Base-by-base conservation (phyloP, 164 flowering plant species). In the Malania oleifera region DNA sequence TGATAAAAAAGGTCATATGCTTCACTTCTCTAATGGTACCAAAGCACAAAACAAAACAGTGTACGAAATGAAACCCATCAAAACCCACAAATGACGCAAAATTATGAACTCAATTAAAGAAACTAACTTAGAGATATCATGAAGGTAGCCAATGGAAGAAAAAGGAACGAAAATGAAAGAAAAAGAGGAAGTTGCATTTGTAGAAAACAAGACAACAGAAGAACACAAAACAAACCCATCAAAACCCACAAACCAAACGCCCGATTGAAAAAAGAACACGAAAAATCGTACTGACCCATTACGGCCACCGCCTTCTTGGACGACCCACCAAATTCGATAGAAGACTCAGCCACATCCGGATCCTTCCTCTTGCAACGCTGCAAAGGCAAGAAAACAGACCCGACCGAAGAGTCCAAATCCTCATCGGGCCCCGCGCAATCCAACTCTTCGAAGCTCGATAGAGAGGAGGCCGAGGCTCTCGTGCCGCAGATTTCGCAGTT, bases 341-440 rank as follows among this genome's bases (percentile, higher is more conserved):
- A 44, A 60, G 52, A 67, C 22, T 35, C 68, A 14, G 28, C 52
- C 0, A 59, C 57, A 28, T 75, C 76, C 45, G 14, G 45, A 48
- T 11, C 53, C 77, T 75, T 81, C 62, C 80, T 77, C 73, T 80
- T 79, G 61, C 80, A 74, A 54, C 63, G 56, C 71, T 46, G 55
- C 68, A 87, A 58, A 1, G 95, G 91, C 59, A 80, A 72, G 70
- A 87, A 85, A 19, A 87, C 87, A 50, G 82, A 80, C 28, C 91
- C 89, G 19, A 87, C 73, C 0, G 82, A 70, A 37, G 83, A 65
- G 61, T 72, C 82, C 67, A 64, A 12, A 8, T 60, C 71, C 2
- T 20, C 70, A 25, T 68, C 74, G 3, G 52, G 37, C 28, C 39
- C 63, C 12, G 54, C 44, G 27, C 59, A 65, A 40, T 51, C 70